Base-by-base conservation (phyloP, 2,329 filamentous ascomycete species). In the Nigrograna mackinnonii region DNA sequence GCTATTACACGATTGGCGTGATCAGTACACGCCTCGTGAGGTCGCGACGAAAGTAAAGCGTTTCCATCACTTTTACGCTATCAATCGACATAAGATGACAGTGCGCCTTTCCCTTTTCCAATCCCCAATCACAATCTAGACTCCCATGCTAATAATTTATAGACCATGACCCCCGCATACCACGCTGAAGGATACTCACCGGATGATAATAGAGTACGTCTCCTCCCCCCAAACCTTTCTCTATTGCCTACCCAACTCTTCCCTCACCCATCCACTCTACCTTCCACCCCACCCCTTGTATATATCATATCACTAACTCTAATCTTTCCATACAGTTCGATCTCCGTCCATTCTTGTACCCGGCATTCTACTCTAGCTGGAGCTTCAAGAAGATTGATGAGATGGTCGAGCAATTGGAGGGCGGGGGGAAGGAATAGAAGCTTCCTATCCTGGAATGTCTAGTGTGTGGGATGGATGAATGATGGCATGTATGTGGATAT, bases 1-100 rank as follows among this genome's bases (percentile, higher is more conserved):
- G 4, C 64, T 83, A 3, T 64, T 79, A 6, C 73, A 77, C 39
- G 65, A 77, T 22, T 80, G 79, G 79, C 64, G 58, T 22, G 71
- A 71, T 11, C 18, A 53, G 26, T 54, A 64, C 14, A 48, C 52
- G 5, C 73, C 74, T 1, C 57, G 71, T 3, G 68, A 78, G 49
- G 69, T 77, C 4, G 72, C 73, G 6, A 68, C 69, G 39, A 79
- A 78, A 54, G 72, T 74, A 1, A 66, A 72, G 26, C 62, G 69
- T 20, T 74, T 75, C 53, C 67, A 66, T 22, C 60, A 64, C 34
- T 66, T 46, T 33, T 64, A 86, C 56, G 74, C 77, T 0, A 80
- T 85, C 51, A 86, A 86, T 56, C 68, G 84, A 7, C 83, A 86
- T 62, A 87, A 87, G 67, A 77, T 79, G 63, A 84, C 80, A 1